Conservation (phyloP, 1,139 yeast genomes). For the Insectozyma bohioensis region DNA sequence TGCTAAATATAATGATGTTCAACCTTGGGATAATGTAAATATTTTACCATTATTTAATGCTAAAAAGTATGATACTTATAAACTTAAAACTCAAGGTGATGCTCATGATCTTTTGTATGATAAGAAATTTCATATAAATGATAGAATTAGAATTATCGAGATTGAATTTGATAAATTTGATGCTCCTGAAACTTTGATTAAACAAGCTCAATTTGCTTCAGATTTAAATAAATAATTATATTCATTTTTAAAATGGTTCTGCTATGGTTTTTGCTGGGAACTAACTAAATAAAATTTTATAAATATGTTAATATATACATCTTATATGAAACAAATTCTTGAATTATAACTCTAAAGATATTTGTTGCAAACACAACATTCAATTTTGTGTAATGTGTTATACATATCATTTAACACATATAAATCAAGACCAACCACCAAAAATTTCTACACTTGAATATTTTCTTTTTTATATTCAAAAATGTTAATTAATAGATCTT, state of each 20-base stretch:
- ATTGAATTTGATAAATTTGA: slow-evolving; percentile 79
- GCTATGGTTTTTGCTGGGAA: no score
- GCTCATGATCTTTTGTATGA: slow-evolving; percentile 57
- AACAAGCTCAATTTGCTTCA: slow-evolving; percentile 76
- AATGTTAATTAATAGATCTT: no score
- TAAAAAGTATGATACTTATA: slow-evolving; percentile 52
- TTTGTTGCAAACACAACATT: no score
- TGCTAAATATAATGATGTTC: slow-evolving; percentile 78
- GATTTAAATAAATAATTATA: no score
- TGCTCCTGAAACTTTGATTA: slow-evolving; percentile 67
- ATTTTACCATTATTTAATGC: slow-evolving; percentile 75
- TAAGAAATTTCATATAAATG: slow-evolving; percentile 54
- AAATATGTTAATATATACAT: no score
- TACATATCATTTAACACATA: no score
- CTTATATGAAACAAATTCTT: no score
- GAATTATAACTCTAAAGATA: no score
- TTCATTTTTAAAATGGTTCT: no score
- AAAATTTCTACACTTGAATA: neutral
- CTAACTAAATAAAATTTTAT: no score
- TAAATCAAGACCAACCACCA: neutral
- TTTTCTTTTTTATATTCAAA: no score
- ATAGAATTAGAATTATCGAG: slow-evolving; percentile 75
- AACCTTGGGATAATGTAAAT: slow-evolving; percentile 75
- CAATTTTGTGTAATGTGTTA: no score
- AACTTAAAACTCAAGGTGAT: slow-evolving; percentile 66